These are phyloP conservation scores for Gnetum montanum DNA, from an alignment of 75 land plant species.

Conservation along the genomic window DNA sequence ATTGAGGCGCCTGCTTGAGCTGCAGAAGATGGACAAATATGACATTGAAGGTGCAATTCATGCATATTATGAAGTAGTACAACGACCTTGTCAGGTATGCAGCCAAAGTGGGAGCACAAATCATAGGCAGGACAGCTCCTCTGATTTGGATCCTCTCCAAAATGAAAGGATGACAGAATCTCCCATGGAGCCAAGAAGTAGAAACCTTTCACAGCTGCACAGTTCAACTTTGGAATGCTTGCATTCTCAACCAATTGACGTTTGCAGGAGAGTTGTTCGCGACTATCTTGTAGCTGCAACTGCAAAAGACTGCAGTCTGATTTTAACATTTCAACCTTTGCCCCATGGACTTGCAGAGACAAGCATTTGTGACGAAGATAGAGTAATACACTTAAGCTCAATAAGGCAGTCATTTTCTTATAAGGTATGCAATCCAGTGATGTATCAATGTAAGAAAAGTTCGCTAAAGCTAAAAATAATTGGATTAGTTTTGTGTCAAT, in stretches of 20 bases:
- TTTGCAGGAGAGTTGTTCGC: constrained; percentile 54
- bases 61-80: constrained; percentile 53
- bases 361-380: constrained; percentile 1
- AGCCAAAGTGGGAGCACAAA: constrained; percentile 2
- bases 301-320: constrained; percentile 92
- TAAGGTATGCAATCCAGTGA: too few species aligned
- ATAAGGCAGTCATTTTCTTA: constrained; percentile 39
- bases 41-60: constrained; percentile 97
- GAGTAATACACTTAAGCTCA: constrained; percentile 20
- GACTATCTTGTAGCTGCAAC: constrained; percentile 84
- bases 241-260: constrained; percentile 57
- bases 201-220: not conserved
- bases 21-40: constrained; percentile 67
- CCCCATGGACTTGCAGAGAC: constrained; percentile 5
- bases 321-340: constrained; percentile 61
- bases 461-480: too few species aligned
- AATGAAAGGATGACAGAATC: not conserved
- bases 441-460: too few species aligned
- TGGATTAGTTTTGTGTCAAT: too few species aligned
- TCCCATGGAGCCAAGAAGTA: not conserved
- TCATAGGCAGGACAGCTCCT: not conserved
- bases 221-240: constrained; percentile 7
- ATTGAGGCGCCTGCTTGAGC: constrained; percentile 40
- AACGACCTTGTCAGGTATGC: constrained; percentile 48
- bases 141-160: not conserved